Conservation (phyloP, 2,329 filamentous ascomycete genomes). For the Aspergillus melleus region DNA sequence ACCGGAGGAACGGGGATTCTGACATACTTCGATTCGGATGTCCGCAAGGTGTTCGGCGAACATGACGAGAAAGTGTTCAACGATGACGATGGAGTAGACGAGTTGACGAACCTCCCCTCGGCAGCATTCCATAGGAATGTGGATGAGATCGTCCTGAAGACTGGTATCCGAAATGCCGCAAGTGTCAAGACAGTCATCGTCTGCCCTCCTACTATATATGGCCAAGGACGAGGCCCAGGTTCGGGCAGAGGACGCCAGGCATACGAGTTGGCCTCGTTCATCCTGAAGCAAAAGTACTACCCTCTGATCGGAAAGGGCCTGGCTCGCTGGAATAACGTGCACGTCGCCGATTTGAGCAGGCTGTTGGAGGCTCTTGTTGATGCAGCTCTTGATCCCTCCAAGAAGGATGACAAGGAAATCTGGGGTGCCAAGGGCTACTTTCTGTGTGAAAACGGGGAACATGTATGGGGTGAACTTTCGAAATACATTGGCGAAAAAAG, state of each 20-base stretch:
- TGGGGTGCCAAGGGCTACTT: conserved; percentile 67
- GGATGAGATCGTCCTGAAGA: conserved; percentile 65
- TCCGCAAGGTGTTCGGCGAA: conserved; percentile 34
- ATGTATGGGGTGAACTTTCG: conserved; percentile 64
- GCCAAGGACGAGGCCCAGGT: conserved; percentile 56
- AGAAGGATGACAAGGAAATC: conserved; percentile 43
- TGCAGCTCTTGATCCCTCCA: conserved; percentile 47
- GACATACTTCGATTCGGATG: conserved; percentile 35
- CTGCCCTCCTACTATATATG: conserved; percentile 66
- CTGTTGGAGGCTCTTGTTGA: conserved; percentile 58
- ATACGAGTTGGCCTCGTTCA: conserved; percentile 52
- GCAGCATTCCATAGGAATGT: conserved; percentile 62
- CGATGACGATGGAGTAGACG: conserved; percentile 40
- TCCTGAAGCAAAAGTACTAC: conserved; percentile 52
- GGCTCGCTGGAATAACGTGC: conserved; percentile 61
- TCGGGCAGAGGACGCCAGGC: conserved; percentile 59
- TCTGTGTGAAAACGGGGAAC: conserved; percentile 63
- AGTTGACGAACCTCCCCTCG: conserved; percentile 38
- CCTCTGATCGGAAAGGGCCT: conserved; percentile 58
- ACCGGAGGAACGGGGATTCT: conserved; percentile 43
- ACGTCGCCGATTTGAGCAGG: conserved; percentile 59
- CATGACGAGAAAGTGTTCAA: conserved; percentile 42
- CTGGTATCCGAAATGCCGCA: conserved; percentile 44
- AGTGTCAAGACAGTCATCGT: conserved; percentile 61
- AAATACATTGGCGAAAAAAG: conserved; percentile 58